Conservation (phyloP, 2,329 filamentous ascomycete species). For the Ophiostoma perfectum region DNA sequence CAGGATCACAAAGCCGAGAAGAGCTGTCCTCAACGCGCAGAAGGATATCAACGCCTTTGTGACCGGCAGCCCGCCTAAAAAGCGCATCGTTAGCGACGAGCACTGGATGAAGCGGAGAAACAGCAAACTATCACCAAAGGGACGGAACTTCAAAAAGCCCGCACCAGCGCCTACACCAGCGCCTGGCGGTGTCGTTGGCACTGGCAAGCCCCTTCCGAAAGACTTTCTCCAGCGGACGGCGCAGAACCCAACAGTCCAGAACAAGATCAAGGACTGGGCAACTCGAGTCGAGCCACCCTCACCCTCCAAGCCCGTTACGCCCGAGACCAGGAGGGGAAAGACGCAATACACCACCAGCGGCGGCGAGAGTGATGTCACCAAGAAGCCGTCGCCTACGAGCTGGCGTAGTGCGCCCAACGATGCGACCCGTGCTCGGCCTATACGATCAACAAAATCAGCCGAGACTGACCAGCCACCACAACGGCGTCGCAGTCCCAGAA, state of each 20-base stretch:
- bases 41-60: conserved; percentile 35
- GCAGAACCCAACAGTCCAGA: conserved; percentile 51
- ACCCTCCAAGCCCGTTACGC: conserved; percentile 32
- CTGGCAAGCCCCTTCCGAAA: conserved; percentile 47
- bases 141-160: conserved; percentile 26
- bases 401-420: conserved; percentile 31
- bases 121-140: conserved; percentile 36
- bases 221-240: conserved; percentile 51
- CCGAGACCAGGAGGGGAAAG: conserved; percentile 22
- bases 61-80: conserved; percentile 62
- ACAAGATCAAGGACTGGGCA: conserved; percentile 60
- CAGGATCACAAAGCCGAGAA: conserved; percentile 18
- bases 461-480: conserved; percentile 5
- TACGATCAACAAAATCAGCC: conserved; percentile 23
- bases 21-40: conserved; percentile 31
- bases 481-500: background rate
- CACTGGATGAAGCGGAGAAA: conserved; percentile 68
- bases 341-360: conserved; percentile 17
- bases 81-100: conserved; percentile 86
- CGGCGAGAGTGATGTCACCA: conserved; percentile 28
- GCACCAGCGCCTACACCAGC: background rate
- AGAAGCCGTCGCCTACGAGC: conserved; percentile 22
- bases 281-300: conserved; percentile 46
- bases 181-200: conserved; percentile 22
- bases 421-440: conserved; percentile 38